Evolutionary conservation across 352 stramenopile genomes (phyloP), one percentile per base, ranked within the genome.

Genomic region (Pythium aphanidermatum): DNA sequence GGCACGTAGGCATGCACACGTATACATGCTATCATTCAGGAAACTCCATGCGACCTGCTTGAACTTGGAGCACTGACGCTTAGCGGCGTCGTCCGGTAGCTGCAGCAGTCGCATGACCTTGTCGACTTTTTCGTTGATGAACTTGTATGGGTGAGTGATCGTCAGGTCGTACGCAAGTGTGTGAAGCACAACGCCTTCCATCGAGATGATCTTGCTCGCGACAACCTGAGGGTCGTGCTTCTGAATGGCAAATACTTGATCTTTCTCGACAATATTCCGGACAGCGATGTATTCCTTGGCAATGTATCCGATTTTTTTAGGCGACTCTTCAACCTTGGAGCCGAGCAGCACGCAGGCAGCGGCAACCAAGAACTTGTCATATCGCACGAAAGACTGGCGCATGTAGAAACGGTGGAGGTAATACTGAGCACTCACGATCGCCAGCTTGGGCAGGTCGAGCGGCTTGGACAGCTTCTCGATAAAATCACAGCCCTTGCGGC

Each of bases 341-440:
- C 69, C 83, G 3, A 94, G 60, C 12, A 95, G 61, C 34, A 95
- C 73, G 17, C 83, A 94, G 2, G 84, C 76, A 3, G 76, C 79
- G 5, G 76, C 78, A 8, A 93, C 76, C n/a, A 89, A 38, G 52
- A 79, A 94, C 53, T 86, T 84, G 58, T 95, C 83, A 56, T 94
- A 87, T 16, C 75, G 71, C 27, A 89, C 74, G 29, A 94, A 65
- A 17, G 80, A 90, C 60, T 93, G 80, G 3, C 77, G 71, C 67
- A 86, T 88, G 60, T 74, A 93, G 55, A 95, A 95, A 23, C 83
- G 72, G 47, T 95, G 84, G n/a, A 95, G 75, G 38, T 81, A 95
- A 35, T 88, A 86, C 61, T 84, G 70, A 17, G 80, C 84, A 33
- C 74, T 92, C 51, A 86, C 85, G 43, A 90, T 75, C 37, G 76